Evolutionary conservation across 1,284 basidiomycete genomes (phyloP), one percentile per base, ranked within the genome.

Genomic region (Ceratorhiza oryzae-sativae): DNA sequence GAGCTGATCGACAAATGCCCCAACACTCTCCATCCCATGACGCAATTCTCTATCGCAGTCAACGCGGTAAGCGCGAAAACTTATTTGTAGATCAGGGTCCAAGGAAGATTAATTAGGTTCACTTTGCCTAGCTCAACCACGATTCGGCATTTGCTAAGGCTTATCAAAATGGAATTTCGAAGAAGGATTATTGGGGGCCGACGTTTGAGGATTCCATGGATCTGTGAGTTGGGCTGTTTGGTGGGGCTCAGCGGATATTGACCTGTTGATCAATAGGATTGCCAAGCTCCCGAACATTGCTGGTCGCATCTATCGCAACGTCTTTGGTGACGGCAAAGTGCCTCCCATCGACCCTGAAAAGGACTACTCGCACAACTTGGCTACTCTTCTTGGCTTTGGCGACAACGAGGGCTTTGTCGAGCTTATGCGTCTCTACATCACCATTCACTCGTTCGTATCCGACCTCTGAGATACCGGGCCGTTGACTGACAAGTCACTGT

Each of bases 251-350:
- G 20, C 6, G 10, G 23, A 58, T 30, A 25, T 23, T 72, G 45
- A 53, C 20, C 4, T 30, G 71, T 32, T 53, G 41, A n/a, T 42
- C 65, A 13, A 39, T 51, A 91, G 90, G 75, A 97, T 98, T 79
- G 97, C 97, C 80, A 98, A 98, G 84, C 88, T 98, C 67, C 97
- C 96, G 75, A 94, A 92, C 82, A 95, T 99, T 77, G 97, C 97
- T 72, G 95, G 95, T 75, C 93, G 97, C 77, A 97, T 98, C 81
- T 97, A 94, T 86, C 91, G 91, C 82, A 98, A 98, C 82, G 91
- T 95, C 77, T 98, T 93, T 79, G 90, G 91, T 65, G 86, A 90
- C 77, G 94, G 94, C 80, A 95, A 96, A 82, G 86, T 95, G 75
- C 93, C 96, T 72, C 84, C 92, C 73, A 92, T 99, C 77, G 94